Evolutionary conservation across 2,329 filamentous ascomycete species (phyloP).

Genomic region (Aspergillus nomiae): DNA sequence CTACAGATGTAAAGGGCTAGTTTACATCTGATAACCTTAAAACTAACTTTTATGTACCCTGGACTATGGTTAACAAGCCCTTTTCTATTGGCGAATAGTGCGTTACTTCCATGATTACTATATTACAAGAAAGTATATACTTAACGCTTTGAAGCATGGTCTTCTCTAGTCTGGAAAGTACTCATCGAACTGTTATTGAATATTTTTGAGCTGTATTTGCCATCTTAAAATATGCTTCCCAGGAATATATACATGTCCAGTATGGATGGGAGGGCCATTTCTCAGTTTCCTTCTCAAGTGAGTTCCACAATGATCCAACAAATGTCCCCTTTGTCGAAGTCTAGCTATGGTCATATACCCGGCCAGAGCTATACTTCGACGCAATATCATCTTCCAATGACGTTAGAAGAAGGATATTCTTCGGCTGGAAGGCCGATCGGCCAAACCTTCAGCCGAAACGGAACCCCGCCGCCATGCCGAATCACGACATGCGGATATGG

Average conservation of each 20-base stretch:
- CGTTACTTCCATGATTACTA: neutral
- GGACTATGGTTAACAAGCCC: neutral
- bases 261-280: neutral
- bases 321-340: neutral
- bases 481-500: slow-evolving; percentile 13
- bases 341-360: neutral
- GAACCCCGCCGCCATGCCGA: slow-evolving; percentile 9
- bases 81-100: neutral
- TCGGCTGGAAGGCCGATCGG: slow-evolving; percentile 24
- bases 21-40: neutral
- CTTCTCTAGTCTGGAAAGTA: neutral
- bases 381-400: neutral
- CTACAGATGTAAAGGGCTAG: neutral
- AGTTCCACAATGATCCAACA: neutral
- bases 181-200: too few relatives aligned
- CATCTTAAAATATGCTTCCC: neutral
- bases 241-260: neutral
- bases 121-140: neutral
- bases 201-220: neutral
- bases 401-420: neutral
- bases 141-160: neutral
- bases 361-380: neutral
- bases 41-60: neutral
- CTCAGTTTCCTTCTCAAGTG: neutral
- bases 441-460: slow-evolving; percentile 20